A percentile compares a stretch with the other conserved stretches of the same genome.
phyloP scores from a whole-genome alignment of 768 basidiomycete genomes.

The Tulasnella sp. region DNA sequence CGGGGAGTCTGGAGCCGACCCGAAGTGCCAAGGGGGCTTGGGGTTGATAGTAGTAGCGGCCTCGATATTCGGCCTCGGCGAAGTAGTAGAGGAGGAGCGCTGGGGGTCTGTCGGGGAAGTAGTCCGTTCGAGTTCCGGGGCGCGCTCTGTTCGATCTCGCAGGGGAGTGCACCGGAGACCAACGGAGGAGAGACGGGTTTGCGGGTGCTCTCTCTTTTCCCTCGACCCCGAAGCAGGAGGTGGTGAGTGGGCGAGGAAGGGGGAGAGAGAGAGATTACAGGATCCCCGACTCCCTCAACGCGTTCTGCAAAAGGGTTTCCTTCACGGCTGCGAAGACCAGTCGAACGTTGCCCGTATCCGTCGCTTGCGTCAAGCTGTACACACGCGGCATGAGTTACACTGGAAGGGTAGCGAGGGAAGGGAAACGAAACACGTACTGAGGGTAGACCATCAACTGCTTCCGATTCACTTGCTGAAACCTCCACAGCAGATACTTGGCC shows the following conservation, averaged over 20 bases:
- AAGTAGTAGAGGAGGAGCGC: too few relatives aligned
- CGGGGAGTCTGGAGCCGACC: too few relatives aligned
- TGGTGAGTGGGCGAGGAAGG: neutral
- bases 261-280: slow-evolving; percentile 20
- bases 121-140: too few relatives aligned
- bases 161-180: neutral
- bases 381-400: neutral
- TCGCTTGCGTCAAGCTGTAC: slow-evolving; percentile 31
- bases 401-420: neutral
- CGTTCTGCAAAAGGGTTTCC: slow-evolving; percentile 37
- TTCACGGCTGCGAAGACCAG: slow-evolving; percentile 36
- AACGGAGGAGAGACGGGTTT: neutral
- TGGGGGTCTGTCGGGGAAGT: too few relatives aligned
- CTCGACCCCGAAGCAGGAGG: neutral
- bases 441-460: slow-evolving; percentile 68
- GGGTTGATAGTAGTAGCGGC: too few relatives aligned
- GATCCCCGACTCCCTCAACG: slow-evolving; percentile 34
- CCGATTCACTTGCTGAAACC: slow-evolving; percentile 86
- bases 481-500: slow-evolving; percentile 88
- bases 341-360: slow-evolving; percentile 36
- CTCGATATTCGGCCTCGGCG: too few relatives aligned
- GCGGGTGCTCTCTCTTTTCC: neutral
- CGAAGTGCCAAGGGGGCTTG: too few relatives aligned
- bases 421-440: slow-evolving; percentile 22
- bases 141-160: too few relatives aligned